A percentile compares a stretch with the other conserved stretches of the same genome.
Evolutionary conservation across 2,329 filamentous ascomycete species (phyloP).

Genomic region (Chalara sp.): DNA sequence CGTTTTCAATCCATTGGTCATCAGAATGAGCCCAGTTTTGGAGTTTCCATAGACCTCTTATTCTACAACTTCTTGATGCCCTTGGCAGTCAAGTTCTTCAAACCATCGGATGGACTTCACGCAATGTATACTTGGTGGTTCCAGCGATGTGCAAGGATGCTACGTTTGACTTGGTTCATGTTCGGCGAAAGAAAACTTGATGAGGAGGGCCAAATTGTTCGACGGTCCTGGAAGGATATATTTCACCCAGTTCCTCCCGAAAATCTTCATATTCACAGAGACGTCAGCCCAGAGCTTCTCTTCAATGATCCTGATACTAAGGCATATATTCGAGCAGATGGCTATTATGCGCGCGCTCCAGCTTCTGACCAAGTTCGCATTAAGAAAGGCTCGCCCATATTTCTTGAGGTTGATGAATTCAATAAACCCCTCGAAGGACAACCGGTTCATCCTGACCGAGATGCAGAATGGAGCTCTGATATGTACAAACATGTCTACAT

Average conservation of each 20-base stretch:
- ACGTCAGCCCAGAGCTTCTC: conserved; percentile 26
- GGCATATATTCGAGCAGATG: conserved; percentile 58
- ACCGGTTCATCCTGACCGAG: conserved; percentile 43
- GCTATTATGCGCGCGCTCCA: conserved; percentile 83
- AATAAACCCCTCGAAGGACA: conserved; percentile 58
- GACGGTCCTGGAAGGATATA: conserved; percentile 53
- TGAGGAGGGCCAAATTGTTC: conserved; percentile 67
- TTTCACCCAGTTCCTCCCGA: conserved; percentile 36
- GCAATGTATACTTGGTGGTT: conserved; percentile 96
- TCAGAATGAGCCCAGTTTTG: conserved; percentile 84
- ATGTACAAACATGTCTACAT: conserved; percentile 62
- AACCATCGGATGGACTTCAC: conserved; percentile 77
- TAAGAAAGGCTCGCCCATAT: conserved; percentile 74
- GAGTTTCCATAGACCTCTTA: conserved; percentile 88
- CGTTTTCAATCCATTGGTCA: conserved; percentile 92
- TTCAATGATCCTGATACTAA: conserved; percentile 38
- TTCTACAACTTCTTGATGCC: conserved; percentile 98
- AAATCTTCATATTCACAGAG: conserved; percentile 8
- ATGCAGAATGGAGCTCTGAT: conserved; percentile 47
- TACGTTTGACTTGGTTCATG: conserved; percentile 86
- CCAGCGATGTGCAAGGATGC: conserved; percentile 68
- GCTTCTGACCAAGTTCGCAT: conserved; percentile 94
- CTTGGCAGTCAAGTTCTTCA: conserved; percentile 74
- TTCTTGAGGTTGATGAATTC: conserved; percentile 65
- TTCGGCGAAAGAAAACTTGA: conserved; percentile 77